phyloP scores from a whole-genome alignment of 352 stramenopile species.

The Pythium aphanidermatum region DNA sequence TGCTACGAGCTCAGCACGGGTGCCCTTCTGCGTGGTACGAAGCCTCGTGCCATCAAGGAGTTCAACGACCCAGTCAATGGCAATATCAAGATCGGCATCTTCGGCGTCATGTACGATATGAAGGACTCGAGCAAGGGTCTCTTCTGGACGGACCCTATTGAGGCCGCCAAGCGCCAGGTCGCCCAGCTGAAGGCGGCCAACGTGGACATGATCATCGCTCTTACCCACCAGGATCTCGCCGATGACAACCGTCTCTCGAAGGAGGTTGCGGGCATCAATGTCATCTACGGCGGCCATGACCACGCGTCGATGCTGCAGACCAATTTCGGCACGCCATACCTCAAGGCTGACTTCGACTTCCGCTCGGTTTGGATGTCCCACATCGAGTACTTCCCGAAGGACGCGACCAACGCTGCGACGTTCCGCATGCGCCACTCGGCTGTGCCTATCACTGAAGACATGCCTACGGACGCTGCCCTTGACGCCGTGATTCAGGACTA shows the following conservation, averaged over 20 bases:
- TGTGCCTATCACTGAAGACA: conserved; percentile 49
- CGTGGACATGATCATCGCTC: conserved; percentile 68
- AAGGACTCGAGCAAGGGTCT: conserved; percentile 51
- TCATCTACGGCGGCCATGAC: conserved; percentile 72
- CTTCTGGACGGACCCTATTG: conserved; percentile 63
- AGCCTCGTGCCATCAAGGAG: conserved; percentile 40
- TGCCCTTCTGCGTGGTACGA: conserved; percentile 46
- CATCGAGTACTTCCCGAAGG: conserved; percentile 49
- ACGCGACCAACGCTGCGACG: conserved; percentile 19
- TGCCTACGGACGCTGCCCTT: conserved; percentile 42
- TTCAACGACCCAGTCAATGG: conserved; percentile 34
- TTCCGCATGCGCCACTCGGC: conserved; percentile 46
- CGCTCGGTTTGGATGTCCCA: conserved; percentile 55
- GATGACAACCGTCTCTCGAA: conserved; percentile 73
- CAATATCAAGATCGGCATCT: conserved; percentile 52
- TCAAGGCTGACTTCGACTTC: conserved; percentile 73
- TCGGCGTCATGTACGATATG: conserved; percentile 80
- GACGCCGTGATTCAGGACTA: conserved; percentile 50
- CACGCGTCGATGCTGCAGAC: conserved; percentile 71
- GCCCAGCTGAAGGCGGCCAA: conserved; percentile 25
- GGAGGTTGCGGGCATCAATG: conserved; percentile 49
- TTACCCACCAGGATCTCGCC: conserved; percentile 62
- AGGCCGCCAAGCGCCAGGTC: conserved; percentile 45
- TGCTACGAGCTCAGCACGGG: conserved; percentile 44
- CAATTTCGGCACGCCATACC: conserved; percentile 62